Evolutionary conservation across 768 basidiomycete species (phyloP), one percentile per base, ranked within the genome.

Genomic region (Candolleomyces efflorescens): DNA sequence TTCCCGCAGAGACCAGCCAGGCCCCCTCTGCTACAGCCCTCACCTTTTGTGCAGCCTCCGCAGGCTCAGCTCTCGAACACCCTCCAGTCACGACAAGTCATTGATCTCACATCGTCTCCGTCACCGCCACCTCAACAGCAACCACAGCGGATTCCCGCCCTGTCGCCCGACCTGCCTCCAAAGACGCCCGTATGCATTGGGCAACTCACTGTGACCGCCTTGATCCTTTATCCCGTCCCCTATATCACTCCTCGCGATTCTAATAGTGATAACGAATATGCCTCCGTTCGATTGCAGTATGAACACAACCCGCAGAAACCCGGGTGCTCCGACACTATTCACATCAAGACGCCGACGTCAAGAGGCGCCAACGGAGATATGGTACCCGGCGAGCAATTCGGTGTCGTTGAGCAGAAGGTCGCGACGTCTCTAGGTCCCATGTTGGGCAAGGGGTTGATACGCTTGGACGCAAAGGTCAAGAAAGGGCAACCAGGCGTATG

Each of bases 171-270:
- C 46, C 71, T 90, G 17, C 79, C 88, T 5, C 89, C 87, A 13
- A 90, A 87, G 74, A 90, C 89, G 0, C 89, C 91, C 15, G 85
- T 95, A 53, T 95, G 94, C 69, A 93, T 95, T 49, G 93, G 93
- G 1, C 87, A 90, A 58, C 77, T 95, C 37, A 78, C 79, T n/a
- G 86, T 87, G 18, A 91, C 89, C 17, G 92, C 91, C 13, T 82
- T 95, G 24, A 84, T 95, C 36, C 78, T 94, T n/a, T 91, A 92
- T 69, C 92, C 89, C 7, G 82, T 89, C 17, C 67, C 80, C 26
- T 94, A 92, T 68, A 72, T 94, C 37, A 67, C 73, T 46, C 73
- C 74, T 22, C 79, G 76, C 53, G 78, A 79, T 60, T 73, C 23
- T 63, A 67, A 37, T 41, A 38, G 43, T 45, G 85, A 86, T 24